These are phyloP conservation scores for Sideroxylon spinosum DNA, from an alignment of 179 eudicot species.

Conservation along the genomic window DNA sequence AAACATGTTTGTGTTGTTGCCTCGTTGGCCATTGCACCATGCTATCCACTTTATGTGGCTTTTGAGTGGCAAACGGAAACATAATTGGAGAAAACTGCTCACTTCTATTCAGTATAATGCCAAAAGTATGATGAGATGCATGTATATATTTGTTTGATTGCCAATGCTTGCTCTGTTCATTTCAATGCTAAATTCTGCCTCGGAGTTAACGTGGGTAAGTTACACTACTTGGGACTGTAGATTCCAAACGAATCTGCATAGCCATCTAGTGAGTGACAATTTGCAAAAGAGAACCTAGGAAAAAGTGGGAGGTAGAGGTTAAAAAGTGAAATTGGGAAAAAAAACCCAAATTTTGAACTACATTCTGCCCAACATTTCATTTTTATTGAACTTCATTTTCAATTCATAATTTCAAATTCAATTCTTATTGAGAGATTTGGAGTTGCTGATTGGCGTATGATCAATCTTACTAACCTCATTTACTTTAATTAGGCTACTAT, in stretches of 20 bases:
- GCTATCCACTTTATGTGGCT: not conserved
- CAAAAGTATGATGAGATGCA: too few species aligned
- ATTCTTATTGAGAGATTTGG: not conserved
- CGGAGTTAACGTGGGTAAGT: not conserved
- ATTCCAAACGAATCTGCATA: not conserved
- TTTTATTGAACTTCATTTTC: slow-evolving; percentile 5
- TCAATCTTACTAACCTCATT: not conserved
- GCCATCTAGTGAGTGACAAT: not conserved
- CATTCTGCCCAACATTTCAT: not conserved
- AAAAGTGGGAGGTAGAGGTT: not conserved
- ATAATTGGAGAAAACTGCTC: not conserved
- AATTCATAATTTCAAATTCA: not conserved
- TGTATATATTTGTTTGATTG: not conserved
- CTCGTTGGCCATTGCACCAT: too few species aligned
- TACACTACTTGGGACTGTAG: not conserved
- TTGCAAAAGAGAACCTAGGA: not conserved
- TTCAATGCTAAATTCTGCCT: not conserved
- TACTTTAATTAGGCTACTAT: slow-evolving; percentile 53
- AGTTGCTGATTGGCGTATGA: not conserved
- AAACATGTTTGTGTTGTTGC: too few species aligned
- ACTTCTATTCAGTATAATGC: too few species aligned
- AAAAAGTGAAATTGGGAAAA: not conserved
- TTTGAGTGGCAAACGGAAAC: not conserved
- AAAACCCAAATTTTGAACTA: not conserved
- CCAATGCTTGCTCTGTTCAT: not conserved